Evolutionary conservation across 225 moss, liverwort and hornwort species (phyloP).

Genomic region (Polytrichum commune): DNA sequence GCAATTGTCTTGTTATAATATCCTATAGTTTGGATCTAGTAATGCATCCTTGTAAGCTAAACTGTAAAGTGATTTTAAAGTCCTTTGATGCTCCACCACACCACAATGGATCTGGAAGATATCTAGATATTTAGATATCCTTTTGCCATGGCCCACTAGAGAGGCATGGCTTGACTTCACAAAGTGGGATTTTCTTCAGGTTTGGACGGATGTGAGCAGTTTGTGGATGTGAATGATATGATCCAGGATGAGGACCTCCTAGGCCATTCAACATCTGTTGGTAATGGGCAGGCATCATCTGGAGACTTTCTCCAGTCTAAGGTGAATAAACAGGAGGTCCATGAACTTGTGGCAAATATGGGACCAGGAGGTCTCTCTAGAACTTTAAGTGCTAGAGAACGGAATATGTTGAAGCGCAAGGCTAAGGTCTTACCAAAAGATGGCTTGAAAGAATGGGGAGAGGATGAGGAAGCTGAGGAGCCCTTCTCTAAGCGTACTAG

Average conservation of each 20-base stretch:
- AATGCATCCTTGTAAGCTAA: too few species aligned
- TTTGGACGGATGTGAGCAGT: slow-evolving; percentile 84
- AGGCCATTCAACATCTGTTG: slow-evolving; percentile 41
- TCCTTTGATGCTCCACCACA: too few species aligned
- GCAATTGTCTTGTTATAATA: too few species aligned
- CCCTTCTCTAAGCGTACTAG: slow-evolving; percentile 64
- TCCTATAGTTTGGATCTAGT: too few species aligned
- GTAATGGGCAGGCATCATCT: slow-evolving; percentile 66
- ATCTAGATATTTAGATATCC: neutral
- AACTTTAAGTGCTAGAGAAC: slow-evolving; percentile 87
- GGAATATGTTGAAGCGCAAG: slow-evolving; percentile 84
- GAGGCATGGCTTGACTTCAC: too few species aligned
- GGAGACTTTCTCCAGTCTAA: slow-evolving; percentile 38
- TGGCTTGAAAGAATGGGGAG: slow-evolving; percentile 81
- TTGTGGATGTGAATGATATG: slow-evolving; percentile 94
- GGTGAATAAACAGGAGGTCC: slow-evolving; percentile 78
- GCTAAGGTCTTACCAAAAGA: slow-evolving; percentile 87
- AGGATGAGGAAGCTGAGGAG: slow-evolving; percentile 65
- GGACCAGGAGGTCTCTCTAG: slow-evolving; percentile 68
- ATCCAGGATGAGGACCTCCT: slow-evolving; percentile 87
- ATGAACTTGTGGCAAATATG: slow-evolving; percentile 85
- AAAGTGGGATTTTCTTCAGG: slow-evolving; percentile 47
- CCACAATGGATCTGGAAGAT: too few species aligned
- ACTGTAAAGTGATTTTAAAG: too few species aligned
- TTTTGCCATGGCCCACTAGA: too few species aligned